phyloP scores from a whole-genome alignment of 2,329 filamentous ascomycete species.

The Cladosporium sp. region DNA sequence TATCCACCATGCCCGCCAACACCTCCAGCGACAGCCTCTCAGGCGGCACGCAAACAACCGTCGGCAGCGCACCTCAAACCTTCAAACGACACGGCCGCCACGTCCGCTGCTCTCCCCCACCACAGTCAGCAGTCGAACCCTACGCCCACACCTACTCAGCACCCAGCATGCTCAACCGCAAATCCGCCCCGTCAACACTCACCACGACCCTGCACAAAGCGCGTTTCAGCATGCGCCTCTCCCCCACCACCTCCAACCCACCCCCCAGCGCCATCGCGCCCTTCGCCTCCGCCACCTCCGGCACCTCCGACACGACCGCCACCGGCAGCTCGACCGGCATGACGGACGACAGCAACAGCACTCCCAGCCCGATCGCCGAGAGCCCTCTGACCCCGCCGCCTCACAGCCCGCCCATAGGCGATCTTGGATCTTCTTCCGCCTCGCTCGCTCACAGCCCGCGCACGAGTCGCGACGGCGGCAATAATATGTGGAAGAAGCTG shows the following conservation, averaged over 20 bases:
- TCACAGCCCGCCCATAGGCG: conserved; percentile 58
- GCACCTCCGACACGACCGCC: conserved; percentile 7
- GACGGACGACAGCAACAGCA: conserved; percentile 63
- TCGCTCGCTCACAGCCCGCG: conserved; percentile 9
- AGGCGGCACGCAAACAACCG: neutral
- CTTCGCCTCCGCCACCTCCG: conserved; percentile 12
- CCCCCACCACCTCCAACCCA: conserved; percentile 28
- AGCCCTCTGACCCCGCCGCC: conserved; percentile 72
- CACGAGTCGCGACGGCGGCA: conserved; percentile 4
- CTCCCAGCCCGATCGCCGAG: conserved; percentile 46
- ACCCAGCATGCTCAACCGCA: conserved; percentile 23
- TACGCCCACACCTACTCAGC: conserved; percentile 24
- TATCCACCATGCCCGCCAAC: conserved; percentile 40
- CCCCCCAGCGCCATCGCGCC: conserved; percentile 13
- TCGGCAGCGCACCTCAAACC: conserved; percentile 12
- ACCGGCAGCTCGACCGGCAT: conserved; percentile 38
- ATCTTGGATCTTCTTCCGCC: conserved; percentile 22
- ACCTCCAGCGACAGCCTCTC: conserved; percentile 30
- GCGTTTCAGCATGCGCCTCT: conserved; percentile 31
- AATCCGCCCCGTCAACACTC: conserved; percentile 31
- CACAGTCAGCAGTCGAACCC: conserved; percentile 25
- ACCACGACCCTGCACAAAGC: conserved; percentile 28
- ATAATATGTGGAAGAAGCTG: conserved; percentile 35
- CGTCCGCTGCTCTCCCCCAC: conserved; percentile 30
- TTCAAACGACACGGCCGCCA: conserved; percentile 20